phyloP scores from a whole-genome alignment of 306 rosid species.

The Prinsepia uniflora region DNA sequence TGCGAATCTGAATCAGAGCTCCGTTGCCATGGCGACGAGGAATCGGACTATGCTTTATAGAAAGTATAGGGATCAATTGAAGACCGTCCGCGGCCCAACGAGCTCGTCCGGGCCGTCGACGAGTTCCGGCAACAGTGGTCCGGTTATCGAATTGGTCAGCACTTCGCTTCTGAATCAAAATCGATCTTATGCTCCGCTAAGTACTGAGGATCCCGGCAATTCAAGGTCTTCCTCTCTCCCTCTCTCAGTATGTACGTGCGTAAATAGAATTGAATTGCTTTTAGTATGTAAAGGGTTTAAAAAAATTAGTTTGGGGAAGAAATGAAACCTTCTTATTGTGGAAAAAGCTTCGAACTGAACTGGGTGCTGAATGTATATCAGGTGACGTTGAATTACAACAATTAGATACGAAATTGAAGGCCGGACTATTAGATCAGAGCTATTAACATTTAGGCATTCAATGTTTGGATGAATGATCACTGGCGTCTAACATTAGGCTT shows the following conservation, averaged over 20 bases:
- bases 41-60: conserved; percentile 27
- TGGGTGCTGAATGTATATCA: background rate
- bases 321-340: background rate
- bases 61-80: conserved; percentile 49
- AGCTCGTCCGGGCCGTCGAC: conserved; percentile 38
- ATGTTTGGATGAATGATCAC: background rate
- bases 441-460: background rate
- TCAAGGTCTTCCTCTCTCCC: conserved; percentile 57
- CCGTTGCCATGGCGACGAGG: conserved; percentile 35
- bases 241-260: background rate
- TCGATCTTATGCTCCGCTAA: conserved; percentile 84
- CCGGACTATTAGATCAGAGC: background rate
- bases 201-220: conserved; percentile 88
- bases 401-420: background rate
- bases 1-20: conserved; percentile 29
- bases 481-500: background rate
- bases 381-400: background rate
- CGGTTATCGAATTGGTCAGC: conserved; percentile 86
- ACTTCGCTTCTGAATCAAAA: conserved; percentile 69
- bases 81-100: conserved; percentile 71
- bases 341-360: background rate
- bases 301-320: background rate
- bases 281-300: background rate
- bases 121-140: conserved; percentile 47
- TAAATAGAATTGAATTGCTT: background rate